Base-by-base conservation (phyloP, 2,329 filamentous ascomycete genomes). In the Arthrobotrys musiformis region DNA sequence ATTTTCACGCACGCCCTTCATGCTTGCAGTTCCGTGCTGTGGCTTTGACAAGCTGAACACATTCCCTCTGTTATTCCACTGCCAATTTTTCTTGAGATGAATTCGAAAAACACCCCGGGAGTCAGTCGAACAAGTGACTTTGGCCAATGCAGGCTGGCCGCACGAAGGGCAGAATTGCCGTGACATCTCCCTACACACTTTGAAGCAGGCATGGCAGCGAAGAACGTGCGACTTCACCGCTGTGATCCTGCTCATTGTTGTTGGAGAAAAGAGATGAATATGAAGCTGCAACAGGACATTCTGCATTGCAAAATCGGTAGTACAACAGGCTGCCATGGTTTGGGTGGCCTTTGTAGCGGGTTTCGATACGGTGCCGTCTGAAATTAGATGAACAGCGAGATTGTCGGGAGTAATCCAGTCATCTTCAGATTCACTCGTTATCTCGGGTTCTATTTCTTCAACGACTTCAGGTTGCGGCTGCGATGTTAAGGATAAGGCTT, bases 291-390 rank as follows among this genome's bases (percentile, higher is more conserved):
- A 88, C 1, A 95, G 89, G 6, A 98, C 93, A 83, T 98, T 98
- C 85, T 98, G 94, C 93, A 99, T 97, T 68, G 95, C 94, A 84
- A 92, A 98, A 86, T 99, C 95, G 69, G 92, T 93, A 0, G 95
- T 98, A 82, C 98, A 91, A 50, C 94, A 90, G n/a, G 93, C 94
- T 15, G 92, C 93, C 84, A 96, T 91, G 80, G 97, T 91, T 37
- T 88, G 86, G 66, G 89, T 86, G 1, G 87, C 83, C 74, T 86
- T 83, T 58, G 86, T 84, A 44, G 86, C 84, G 19, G 85, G 83
- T 0, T 86, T 83, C 3, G 67, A 60, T 0, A 44, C 67, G 0
- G 74, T 78, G 13, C 67, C 4, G 84, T 85, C 61, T 6, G 74
- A 73, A 11, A 44, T 46, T 28, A 82, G 91, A 82, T 93, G 91